Percentiles rank a stretch among this genome's conserved stretches.
phyloP scores from a whole-genome alignment of 371 early-diverging fungal genomes.

The Basidiobolus heterosporus region DNA sequence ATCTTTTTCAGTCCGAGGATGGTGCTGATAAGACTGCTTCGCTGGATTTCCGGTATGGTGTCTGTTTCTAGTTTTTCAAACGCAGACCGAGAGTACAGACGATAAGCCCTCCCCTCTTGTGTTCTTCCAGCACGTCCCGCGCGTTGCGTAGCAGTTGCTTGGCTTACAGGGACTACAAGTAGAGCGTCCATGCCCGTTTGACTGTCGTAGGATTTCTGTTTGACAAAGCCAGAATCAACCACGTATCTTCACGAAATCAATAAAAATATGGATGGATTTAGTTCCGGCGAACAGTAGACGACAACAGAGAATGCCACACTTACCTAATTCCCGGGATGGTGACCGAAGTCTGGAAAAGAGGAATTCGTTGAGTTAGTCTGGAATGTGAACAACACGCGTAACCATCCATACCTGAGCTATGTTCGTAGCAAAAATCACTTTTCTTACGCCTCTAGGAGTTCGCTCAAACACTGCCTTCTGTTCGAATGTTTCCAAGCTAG shows the following conservation, averaged over 20 bases:
- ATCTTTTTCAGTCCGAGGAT: slow-evolving; percentile 79
- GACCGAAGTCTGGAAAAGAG: slow-evolving; percentile 8
- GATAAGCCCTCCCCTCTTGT: slow-evolving; percentile 82
- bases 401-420: slow-evolving; percentile 89
- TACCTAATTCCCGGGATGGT: slow-evolving; percentile 7
- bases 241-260: slow-evolving; percentile 62
- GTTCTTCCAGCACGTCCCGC: slow-evolving; percentile 94
- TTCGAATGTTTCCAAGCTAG: slow-evolving; percentile 73
- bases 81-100: slow-evolving; percentile 81
- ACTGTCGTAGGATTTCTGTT: slow-evolving; percentile 70
- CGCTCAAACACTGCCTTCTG: slow-evolving; percentile 86
- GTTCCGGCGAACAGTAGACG: neutral
- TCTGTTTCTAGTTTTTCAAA: slow-evolving; percentile 66
- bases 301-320: slow-evolving; percentile 6
- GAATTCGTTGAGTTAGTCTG: neutral
- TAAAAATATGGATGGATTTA: slow-evolving; percentile 1
- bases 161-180: slow-evolving; percentile 59
- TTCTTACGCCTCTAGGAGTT: slow-evolving; percentile 60
- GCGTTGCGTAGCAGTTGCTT: slow-evolving; percentile 92
- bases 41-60: slow-evolving; percentile 88
- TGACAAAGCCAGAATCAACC: slow-evolving; percentile 84
- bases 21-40: slow-evolving; percentile 76
- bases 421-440: slow-evolving; percentile 97
- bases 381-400: slow-evolving; percentile 29
- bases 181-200: slow-evolving; percentile 70